These are phyloP conservation scores for Eucalyptus guilfoylei DNA, from an alignment of 345 rosid genomes.

Conservation along the genomic window DNA sequence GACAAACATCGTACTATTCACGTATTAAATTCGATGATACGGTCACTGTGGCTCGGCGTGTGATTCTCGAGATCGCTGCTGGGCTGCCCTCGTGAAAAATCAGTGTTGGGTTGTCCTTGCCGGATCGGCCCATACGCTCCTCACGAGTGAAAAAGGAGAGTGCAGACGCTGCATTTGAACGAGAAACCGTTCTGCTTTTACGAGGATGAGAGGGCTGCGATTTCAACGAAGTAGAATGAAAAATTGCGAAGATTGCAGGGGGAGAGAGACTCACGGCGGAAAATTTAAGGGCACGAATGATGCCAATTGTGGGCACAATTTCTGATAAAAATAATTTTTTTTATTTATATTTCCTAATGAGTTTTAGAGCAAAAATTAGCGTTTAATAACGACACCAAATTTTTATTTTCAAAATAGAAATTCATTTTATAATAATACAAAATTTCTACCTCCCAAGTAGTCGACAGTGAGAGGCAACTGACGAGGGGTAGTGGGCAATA, in stretches of 20 bases:
- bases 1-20: background rate
- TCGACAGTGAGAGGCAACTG: accelerated
- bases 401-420: accelerated
- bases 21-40: background rate
- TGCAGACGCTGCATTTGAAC: background rate
- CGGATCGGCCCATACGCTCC: background rate
- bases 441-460: no score
- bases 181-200: background rate
- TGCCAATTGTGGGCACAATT: no score
- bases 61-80: background rate
- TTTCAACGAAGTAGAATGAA: background rate
- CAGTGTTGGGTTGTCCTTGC: background rate
- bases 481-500: accelerated
- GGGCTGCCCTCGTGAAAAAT: background rate
- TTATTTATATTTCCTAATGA: no score
- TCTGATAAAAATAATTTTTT: no score
- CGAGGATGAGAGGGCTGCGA: background rate
- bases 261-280: background rate
- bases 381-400: accelerated
- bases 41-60: background rate
- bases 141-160: background rate
- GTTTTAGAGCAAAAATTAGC: no score
- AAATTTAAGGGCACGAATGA: background rate
- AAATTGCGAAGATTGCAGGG: background rate
- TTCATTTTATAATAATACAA: no score